phyloP scores from a whole-genome alignment of 75 land plant genomes.

The Picea glauca region DNA sequence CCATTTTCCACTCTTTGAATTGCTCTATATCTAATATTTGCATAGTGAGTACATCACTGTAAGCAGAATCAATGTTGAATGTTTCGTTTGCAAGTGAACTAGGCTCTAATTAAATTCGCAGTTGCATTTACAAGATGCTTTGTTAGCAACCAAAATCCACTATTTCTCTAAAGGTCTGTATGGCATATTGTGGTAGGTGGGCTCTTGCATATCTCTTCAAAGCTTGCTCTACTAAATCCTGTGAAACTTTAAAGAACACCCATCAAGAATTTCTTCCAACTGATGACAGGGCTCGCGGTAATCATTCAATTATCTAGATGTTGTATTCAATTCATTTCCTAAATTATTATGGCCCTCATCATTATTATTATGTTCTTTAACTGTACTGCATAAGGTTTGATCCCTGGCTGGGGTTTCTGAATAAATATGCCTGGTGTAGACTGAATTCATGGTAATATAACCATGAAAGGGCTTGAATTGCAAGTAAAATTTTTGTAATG shows the following conservation, averaged over 20 bases:
- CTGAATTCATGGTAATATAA: too few species aligned
- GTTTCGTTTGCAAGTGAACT: conserved; percentile 33
- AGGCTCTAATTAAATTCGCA: too few species aligned
- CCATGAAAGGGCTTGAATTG: too few species aligned
- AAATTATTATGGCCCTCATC: neutral
- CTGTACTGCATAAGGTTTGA: too few species aligned
- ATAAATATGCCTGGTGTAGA: too few species aligned
- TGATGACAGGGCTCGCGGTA: conserved; percentile 45
- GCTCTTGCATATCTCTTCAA: conserved; percentile 43
- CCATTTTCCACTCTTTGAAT: conserved; percentile 94
- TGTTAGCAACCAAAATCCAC: conserved; percentile 41
- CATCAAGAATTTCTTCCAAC: conserved; percentile 33
- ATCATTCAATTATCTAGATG: conserved; percentile 50
- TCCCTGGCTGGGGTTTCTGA: too few species aligned
- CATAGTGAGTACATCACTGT: conserved; percentile 78
- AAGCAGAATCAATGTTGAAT: conserved; percentile 56
- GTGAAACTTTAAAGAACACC: conserved; percentile 24
- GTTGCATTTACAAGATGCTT: neutral
- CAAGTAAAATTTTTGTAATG: too few species aligned
- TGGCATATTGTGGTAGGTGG: conserved; percentile 42
- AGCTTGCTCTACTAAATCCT: conserved; percentile 27
- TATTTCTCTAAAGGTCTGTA: conserved; percentile 53
- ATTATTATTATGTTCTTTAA: too few species aligned
- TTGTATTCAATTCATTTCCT: conserved; percentile 17
- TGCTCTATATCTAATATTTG: conserved; percentile 76